These are phyloP conservation scores for Microdochium nivale DNA, from an alignment of 2,329 filamentous ascomycete species.

Conservation along the genomic window DNA sequence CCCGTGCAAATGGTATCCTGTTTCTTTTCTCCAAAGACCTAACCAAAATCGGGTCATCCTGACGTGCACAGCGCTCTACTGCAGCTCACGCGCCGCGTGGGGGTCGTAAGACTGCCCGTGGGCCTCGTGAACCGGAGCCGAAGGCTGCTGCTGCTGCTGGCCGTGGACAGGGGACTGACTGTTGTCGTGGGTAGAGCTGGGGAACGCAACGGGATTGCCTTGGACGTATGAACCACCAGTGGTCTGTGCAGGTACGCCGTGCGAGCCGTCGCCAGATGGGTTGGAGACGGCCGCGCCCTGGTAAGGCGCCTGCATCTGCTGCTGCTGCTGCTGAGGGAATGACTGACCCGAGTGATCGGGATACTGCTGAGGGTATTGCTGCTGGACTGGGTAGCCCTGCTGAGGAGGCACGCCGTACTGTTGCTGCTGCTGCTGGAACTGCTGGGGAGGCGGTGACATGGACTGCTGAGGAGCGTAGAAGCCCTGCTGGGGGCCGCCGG, in stretches of 20 bases:
- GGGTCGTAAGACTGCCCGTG: neutral
- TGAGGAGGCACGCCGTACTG: neutral
- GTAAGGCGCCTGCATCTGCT: no score
- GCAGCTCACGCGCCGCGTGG: neutral
- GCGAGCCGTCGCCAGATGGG: neutral
- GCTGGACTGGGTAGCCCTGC: slow-evolving; percentile 1
- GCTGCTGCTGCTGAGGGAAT: neutral
- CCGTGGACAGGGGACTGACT: slow-evolving; percentile 11
- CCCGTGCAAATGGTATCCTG: no score
- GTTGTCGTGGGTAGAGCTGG: neutral
- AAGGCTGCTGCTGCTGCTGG: slow-evolving; percentile 4
- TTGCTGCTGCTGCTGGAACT: neutral
- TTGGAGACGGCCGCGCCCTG: neutral
- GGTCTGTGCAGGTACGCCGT: slow-evolving; percentile 6
- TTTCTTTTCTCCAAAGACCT: no score
- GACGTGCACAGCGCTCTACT: neutral
- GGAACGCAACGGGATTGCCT: slow-evolving; percentile 4
- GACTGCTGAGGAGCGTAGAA: slow-evolving; percentile 2
- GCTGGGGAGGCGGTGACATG: slow-evolving; percentile 2
- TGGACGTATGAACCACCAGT: slow-evolving; percentile 10
- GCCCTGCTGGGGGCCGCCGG: slow-evolving; percentile 1
- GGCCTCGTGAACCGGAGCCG: neutral
- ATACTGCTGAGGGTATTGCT: slow-evolving; percentile 6
- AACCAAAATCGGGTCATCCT: no score
- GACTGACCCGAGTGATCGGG: slow-evolving; percentile 2